These are phyloP conservation scores for Passalora sequoiae DNA, from an alignment of 2,329 filamentous ascomycete genomes.

Conservation along the genomic window DNA sequence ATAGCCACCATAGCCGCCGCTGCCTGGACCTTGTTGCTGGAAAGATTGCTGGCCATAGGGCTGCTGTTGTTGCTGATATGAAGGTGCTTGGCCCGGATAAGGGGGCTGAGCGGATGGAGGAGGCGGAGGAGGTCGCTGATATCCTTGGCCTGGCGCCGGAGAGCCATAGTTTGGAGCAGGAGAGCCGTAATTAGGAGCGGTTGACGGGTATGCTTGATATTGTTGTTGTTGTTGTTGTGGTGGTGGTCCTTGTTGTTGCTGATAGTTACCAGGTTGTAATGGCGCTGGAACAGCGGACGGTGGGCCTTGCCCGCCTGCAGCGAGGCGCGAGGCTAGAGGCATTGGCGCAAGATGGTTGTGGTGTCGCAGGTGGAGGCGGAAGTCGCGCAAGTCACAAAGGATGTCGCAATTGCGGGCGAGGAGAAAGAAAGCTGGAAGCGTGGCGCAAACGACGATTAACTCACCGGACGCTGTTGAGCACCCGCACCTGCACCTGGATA, in stretches of 20 bases:
- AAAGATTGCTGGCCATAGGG: constrained; percentile 18
- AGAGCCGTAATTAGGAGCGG: background rate
- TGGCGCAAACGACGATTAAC: too few relatives aligned
- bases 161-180: constrained; percentile 29
- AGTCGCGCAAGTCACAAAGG: constrained; percentile 6
- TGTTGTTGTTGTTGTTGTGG: constrained; percentile 20
- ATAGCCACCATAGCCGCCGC: constrained; percentile 26
- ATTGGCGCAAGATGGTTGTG: constrained; percentile 14
- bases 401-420: constrained; percentile 10
- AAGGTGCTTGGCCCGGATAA: constrained; percentile 26
- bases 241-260: constrained; percentile 19
- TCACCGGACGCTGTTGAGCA: constrained; percentile 22
- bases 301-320: constrained; percentile 26
- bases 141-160: constrained; percentile 30
- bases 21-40: constrained; percentile 27
- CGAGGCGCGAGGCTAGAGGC: constrained; percentile 29
- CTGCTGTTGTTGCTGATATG: constrained; percentile 19
- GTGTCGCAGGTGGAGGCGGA: constrained; percentile 4
- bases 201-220: constrained; percentile 18
- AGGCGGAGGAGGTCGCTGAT: constrained; percentile 39
- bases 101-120: constrained; percentile 20
- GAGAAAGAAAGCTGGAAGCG: constrained; percentile 16
- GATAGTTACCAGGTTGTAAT: constrained; percentile 34
- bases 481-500: constrained; percentile 37
- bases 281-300: constrained; percentile 41